phyloP scores from a whole-genome alignment of 148 eudicot genomes.

The Heliosperma pusillum region DNA sequence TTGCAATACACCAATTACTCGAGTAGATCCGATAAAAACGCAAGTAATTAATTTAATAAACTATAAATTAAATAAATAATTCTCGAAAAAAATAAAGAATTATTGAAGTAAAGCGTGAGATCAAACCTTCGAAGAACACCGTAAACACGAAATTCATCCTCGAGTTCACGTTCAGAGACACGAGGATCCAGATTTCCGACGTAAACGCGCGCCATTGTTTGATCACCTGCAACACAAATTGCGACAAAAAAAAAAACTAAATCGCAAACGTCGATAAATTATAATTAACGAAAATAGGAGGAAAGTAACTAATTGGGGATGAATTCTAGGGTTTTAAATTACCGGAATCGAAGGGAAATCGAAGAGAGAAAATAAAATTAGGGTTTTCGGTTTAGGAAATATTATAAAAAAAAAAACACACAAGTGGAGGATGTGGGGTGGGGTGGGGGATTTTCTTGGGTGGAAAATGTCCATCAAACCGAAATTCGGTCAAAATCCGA shows the following conservation, averaged over 20 bases:
- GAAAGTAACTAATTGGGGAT: neutral
- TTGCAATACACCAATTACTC: neutral
- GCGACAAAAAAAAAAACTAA: neutral
- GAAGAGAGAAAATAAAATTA: slow-evolving; percentile 1
- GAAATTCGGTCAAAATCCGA: too few species aligned
- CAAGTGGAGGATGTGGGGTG: neutral
- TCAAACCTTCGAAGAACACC: slow-evolving; percentile 73
- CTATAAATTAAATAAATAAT: neutral
- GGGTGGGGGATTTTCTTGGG: too few species aligned
- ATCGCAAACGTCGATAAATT: neutral
- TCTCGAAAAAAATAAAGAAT: neutral
- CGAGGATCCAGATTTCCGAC: slow-evolving; percentile 79
- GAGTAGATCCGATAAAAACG: neutral
- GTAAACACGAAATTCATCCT: slow-evolving; percentile 70
- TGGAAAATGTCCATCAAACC: too few species aligned
- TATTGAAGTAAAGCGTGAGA: neutral
- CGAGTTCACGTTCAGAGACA: slow-evolving; percentile 67
- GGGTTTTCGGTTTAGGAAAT: slow-evolving; percentile 12
- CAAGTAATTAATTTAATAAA: neutral
- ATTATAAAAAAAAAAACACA: neutral
- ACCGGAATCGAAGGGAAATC: neutral
- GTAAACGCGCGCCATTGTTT: slow-evolving; percentile 63
- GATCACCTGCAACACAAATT: slow-evolving; percentile 10
- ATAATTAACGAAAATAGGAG: neutral
- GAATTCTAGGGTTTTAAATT: neutral